Percentiles rank a stretch among this genome's conserved stretches.
phyloP scores from a whole-genome alignment of 2,329 filamentous ascomycete species.

The Talaromyces sp. region DNA sequence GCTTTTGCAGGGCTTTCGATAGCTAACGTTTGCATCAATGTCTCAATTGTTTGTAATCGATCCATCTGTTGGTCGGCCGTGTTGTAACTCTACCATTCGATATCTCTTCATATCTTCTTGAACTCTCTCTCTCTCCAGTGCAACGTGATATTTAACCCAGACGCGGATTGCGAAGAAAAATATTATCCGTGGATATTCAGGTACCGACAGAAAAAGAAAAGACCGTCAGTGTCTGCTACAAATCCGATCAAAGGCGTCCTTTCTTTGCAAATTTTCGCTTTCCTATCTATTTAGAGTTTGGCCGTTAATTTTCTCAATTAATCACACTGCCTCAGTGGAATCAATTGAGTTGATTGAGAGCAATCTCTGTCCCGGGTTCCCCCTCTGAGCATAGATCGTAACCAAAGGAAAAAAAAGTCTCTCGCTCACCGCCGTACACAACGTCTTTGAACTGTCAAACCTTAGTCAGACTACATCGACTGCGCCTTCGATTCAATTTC shows the following conservation, averaged over 20 bases:
- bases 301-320: not conserved
- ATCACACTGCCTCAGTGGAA: too few species aligned
- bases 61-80: not conserved
- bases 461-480: constrained; percentile 5
- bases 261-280: not conserved
- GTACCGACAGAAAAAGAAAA: not conserved
- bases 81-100: constrained; percentile 1
- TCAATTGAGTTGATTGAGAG: not conserved
- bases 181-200: not conserved
- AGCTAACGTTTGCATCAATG: not conserved
- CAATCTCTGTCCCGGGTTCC: not conserved
- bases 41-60: constrained; percentile 4
- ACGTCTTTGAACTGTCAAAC: not conserved
- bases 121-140: not conserved
- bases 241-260: not conserved
- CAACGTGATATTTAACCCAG: constrained; percentile 2
- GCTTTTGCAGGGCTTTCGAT: not conserved
- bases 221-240: not conserved
- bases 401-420: constrained; percentile 7
- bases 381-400: constrained; percentile 2
- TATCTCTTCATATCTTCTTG: not conserved
- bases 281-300: not conserved
- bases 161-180: constrained; percentile 17
- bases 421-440: constrained; percentile 14
- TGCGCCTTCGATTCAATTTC: not conserved